These are phyloP conservation scores for Astragalus glycyphyllos DNA, from an alignment of 306 rosid genomes.

Conservation along the genomic window DNA sequence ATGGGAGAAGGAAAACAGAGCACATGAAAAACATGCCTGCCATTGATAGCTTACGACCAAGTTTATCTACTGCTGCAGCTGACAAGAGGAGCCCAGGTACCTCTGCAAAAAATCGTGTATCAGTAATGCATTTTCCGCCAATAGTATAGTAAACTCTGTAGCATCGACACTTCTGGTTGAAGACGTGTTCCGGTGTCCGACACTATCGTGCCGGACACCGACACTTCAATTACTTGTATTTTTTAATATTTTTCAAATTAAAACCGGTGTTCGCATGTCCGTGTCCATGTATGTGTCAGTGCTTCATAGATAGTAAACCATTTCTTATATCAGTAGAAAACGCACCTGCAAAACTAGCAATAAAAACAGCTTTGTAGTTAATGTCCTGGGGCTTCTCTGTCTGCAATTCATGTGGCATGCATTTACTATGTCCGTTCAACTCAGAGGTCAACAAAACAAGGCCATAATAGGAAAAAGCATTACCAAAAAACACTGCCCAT, in stretches of 20 bases:
- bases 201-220: no score
- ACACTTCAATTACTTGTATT: no score
- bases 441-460: conserved; percentile 94
- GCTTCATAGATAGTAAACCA: conserved; percentile 29
- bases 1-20: conserved; percentile 80
- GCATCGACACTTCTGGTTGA: no score
- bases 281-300: no score
- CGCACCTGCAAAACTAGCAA: conserved; percentile 94
- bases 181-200: no score
- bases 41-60: conserved; percentile 93
- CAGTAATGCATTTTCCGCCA: conserved; percentile 44
- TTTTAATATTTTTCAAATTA: no score
- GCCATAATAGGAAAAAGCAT: conserved; percentile 95
- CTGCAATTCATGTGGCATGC: conserved; percentile 50
- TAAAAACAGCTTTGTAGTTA: conserved; percentile 72
- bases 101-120: conserved; percentile 68
- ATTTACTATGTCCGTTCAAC: conserved; percentile 67
- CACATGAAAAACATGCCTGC: conserved; percentile 81
- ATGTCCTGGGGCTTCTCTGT: conserved; percentile 55
- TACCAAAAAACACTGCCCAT: conserved; percentile 93
- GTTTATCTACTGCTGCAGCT: conserved; percentile 79
- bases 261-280: no score
- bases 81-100: conserved; percentile 85
- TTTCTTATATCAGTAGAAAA: conserved; percentile 29
- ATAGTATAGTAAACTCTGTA: conserved; percentile 23